phyloP scores from a whole-genome alignment of 2,329 filamentous ascomycete genomes.

The Xylaria arbuscula region DNA sequence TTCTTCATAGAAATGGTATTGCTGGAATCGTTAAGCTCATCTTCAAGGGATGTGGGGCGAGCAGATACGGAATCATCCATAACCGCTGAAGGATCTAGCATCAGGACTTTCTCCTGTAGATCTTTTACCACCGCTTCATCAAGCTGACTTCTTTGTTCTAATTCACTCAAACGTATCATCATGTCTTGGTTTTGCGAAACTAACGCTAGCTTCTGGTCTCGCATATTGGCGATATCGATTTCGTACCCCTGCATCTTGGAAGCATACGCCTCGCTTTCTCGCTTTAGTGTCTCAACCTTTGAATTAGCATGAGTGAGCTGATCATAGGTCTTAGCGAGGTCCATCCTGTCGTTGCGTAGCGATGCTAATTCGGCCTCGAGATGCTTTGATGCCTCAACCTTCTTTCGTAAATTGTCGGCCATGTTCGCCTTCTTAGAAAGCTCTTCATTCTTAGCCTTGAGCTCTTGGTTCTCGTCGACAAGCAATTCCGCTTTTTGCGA shows the following conservation, averaged over 20 bases:
- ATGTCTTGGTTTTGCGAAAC: constrained; percentile 59
- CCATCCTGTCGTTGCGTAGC: constrained; percentile 65
- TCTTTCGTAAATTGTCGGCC: constrained; percentile 71
- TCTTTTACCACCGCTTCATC: constrained; percentile 67
- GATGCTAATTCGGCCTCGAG: constrained; percentile 67
- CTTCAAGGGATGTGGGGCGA: constrained; percentile 60
- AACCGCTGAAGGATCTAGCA: constrained; percentile 48
- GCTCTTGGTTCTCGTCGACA: constrained; percentile 69
- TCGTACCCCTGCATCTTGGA: constrained; percentile 52
- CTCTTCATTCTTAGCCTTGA: constrained; percentile 68
- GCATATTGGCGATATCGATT: constrained; percentile 55
- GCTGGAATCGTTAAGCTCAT: constrained; percentile 66
- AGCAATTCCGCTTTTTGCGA: constrained; percentile 63
- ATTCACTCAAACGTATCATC: constrained; percentile 51
- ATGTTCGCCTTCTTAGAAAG: constrained; percentile 72
- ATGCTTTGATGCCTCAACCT: constrained; percentile 67
- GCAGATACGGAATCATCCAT: constrained; percentile 52
- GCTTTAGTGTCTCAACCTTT: constrained; percentile 52
- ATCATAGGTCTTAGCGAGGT: constrained; percentile 59
- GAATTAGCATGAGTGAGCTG: constrained; percentile 50
- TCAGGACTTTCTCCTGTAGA: constrained; percentile 67
- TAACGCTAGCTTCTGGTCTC: constrained; percentile 57
- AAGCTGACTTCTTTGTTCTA: constrained; percentile 47
- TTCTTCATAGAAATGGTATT: constrained; percentile 56
- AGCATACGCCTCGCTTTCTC: constrained; percentile 49